Conservation (phyloP, 2,329 filamentous ascomycete genomes). For the Fusarium penzigii region DNA sequence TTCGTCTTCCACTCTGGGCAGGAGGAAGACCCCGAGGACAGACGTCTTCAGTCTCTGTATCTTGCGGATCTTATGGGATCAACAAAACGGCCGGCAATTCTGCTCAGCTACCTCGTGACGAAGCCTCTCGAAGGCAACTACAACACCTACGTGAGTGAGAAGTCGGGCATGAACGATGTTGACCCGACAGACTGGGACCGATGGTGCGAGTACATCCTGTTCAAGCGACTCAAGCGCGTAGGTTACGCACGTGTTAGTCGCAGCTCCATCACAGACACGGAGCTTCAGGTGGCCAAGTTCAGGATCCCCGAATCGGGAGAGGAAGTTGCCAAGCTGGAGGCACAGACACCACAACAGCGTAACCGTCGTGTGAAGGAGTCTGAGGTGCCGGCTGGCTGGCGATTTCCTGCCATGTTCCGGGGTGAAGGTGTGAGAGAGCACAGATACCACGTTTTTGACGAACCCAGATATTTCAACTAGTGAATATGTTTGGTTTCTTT, state of each 20-base stretch:
- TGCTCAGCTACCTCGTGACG: slow-evolving; percentile 91
- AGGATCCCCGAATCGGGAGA: slow-evolving; percentile 69
- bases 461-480: slow-evolving; percentile 69
- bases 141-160: slow-evolving; percentile 86
- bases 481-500: background rate
- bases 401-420: slow-evolving; percentile 83
- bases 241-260: slow-evolving; percentile 90
- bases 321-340: slow-evolving; percentile 48
- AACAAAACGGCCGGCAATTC: slow-evolving; percentile 74
- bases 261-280: slow-evolving; percentile 93
- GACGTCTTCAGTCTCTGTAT: slow-evolving; percentile 83
- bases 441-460: slow-evolving; percentile 91
- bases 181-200: slow-evolving; percentile 92
- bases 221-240: slow-evolving; percentile 81
- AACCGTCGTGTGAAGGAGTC: slow-evolving; percentile 64
- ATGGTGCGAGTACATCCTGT: slow-evolving; percentile 99
- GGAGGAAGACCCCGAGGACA: slow-evolving; percentile 92
- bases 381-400: slow-evolving; percentile 72
- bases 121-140: slow-evolving; percentile 92
- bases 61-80: slow-evolving; percentile 85
- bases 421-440: slow-evolving; percentile 88
- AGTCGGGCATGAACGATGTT: slow-evolving; percentile 92
- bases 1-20: slow-evolving; percentile 99
- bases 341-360: slow-evolving; percentile 53
- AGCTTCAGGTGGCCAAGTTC: slow-evolving; percentile 96